A percentile compares a stretch with the other conserved stretches of the same genome.
phyloP scores from a whole-genome alignment of 2,329 filamentous ascomycete genomes.

The Penicillium hordei region DNA sequence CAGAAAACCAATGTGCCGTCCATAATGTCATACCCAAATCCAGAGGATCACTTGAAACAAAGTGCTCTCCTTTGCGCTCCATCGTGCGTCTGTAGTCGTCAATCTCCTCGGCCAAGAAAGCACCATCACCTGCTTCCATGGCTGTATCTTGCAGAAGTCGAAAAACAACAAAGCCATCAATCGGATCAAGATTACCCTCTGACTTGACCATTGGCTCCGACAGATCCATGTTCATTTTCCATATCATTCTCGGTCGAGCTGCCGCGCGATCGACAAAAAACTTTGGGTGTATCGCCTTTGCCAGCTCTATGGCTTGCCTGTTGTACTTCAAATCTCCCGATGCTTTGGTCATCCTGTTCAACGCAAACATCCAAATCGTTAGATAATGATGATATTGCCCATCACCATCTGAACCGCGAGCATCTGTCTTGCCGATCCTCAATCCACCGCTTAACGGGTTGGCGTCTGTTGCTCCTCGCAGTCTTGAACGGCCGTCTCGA shows the following conservation, averaged over 20 bases:
- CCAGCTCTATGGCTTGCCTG: conserved; percentile 53
- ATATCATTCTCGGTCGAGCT: conserved; percentile 49
- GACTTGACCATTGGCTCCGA: conserved; percentile 48
- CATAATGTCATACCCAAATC: conserved; percentile 62
- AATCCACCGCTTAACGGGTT: conserved; percentile 57
- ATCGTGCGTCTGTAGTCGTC: conserved; percentile 54
- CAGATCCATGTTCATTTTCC: conserved; percentile 58
- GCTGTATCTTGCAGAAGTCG: conserved; percentile 50
- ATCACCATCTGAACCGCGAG: conserved; percentile 53
- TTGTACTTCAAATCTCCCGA: conserved; percentile 51
- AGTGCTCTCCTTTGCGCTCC: conserved; percentile 45
- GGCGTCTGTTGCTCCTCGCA: conserved; percentile 54
- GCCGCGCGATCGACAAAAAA: conserved; percentile 49
- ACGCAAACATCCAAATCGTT: conserved; percentile 63
- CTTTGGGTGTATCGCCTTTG: conserved; percentile 52
- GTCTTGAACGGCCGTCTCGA: conserved; percentile 48
- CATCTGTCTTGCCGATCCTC: conserved; percentile 57
- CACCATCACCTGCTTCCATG: conserved; percentile 28
- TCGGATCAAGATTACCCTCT: conserved; percentile 58
- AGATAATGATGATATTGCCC: conserved; percentile 64
- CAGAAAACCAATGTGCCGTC: conserved; percentile 53
- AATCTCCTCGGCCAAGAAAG: conserved; percentile 51
- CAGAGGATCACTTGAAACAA: conserved; percentile 52
- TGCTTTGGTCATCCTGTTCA: conserved; percentile 55
- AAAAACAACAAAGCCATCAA: conserved; percentile 56